These are phyloP conservation scores for Melampsora americana DNA, from an alignment of 1,284 basidiomycete genomes.

Conservation along the genomic window DNA sequence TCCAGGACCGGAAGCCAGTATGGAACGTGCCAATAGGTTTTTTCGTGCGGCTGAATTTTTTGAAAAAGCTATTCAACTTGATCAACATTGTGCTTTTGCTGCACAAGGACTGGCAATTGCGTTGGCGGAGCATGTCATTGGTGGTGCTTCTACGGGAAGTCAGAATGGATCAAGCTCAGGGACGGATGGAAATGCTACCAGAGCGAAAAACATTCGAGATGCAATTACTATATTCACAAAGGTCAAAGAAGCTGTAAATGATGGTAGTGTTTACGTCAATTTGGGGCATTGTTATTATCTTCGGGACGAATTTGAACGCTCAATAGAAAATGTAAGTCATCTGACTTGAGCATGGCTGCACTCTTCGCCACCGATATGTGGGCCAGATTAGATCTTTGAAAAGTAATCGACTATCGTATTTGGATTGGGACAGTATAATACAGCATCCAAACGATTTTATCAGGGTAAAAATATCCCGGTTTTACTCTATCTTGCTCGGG, in stretches of 20 bases:
- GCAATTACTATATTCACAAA: constrained; percentile 81
- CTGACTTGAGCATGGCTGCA: constrained; percentile 17
- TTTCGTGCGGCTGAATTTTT: constrained; percentile 80
- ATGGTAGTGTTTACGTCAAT: constrained; percentile 84
- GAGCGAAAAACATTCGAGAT: constrained; percentile 67
- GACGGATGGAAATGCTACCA: constrained; percentile 57
- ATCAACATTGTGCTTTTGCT: constrained; percentile 78
- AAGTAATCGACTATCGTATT: neutral
- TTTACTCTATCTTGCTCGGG: constrained; percentile 75
- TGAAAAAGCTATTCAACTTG: constrained; percentile 76
- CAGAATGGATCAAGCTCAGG: constrained; percentile 1
- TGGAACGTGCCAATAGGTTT: constrained; percentile 74
- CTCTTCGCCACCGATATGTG: neutral
- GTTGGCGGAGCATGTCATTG: constrained; percentile 80
- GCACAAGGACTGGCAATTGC: constrained; percentile 89
- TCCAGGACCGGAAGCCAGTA: constrained; percentile 62
- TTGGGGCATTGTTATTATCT: constrained; percentile 91
- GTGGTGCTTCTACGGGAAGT: constrained; percentile 57
- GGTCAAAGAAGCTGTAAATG: constrained; percentile 76
- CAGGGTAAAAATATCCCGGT: constrained; percentile 67
- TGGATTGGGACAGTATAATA: constrained; percentile 69
- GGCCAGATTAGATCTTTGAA: neutral
- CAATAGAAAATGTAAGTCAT: constrained; percentile 82
- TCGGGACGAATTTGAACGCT: constrained; percentile 84
- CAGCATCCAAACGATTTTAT: constrained; percentile 72